Conservation (phyloP, 2,329 filamentous ascomycete species). For the Oidium heveae region DNA sequence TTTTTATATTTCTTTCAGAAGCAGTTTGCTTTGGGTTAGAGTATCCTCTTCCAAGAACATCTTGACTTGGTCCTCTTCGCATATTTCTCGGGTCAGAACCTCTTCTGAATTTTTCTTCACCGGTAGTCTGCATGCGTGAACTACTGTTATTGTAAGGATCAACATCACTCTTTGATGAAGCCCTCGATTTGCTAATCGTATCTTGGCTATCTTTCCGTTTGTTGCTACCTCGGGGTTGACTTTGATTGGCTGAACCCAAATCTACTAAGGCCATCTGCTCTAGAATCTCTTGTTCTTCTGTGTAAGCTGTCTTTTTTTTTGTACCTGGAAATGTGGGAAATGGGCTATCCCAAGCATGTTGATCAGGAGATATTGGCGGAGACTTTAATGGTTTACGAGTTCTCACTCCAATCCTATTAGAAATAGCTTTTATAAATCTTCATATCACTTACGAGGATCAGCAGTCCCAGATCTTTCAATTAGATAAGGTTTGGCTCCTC, state of each 20-base stretch:
- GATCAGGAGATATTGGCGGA: constrained; percentile 16
- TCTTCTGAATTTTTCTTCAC: constrained; percentile 7
- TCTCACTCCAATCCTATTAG: background rate
- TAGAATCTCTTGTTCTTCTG: constrained; percentile 15
- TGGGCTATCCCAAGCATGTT: constrained; percentile 21
- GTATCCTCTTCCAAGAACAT: constrained; percentile 8
- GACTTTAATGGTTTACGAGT: constrained; percentile 10
- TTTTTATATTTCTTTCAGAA: constrained; percentile 1
- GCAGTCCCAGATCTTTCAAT: constrained; percentile 7
- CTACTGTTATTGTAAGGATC: constrained; percentile 7
- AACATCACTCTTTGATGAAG: constrained; percentile 7
- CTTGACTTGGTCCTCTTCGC: constrained; percentile 3
- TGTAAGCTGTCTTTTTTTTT: constrained; percentile 17
- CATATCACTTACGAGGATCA: constrained; percentile 11
- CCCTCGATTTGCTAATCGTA: constrained; percentile 1
- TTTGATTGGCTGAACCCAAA: constrained; percentile 6
- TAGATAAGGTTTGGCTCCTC: constrained; percentile 7
- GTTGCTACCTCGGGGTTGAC: constrained; percentile 6
- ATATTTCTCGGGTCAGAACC: constrained; percentile 6
- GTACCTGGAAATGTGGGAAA: constrained; percentile 20
- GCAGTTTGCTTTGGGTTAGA: constrained; percentile 4
- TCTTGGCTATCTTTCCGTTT: constrained; percentile 8
- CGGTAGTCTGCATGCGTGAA: constrained; percentile 4
- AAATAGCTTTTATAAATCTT: background rate
- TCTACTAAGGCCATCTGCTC: constrained; percentile 12